Conservation (phyloP, 2,329 filamentous ascomycete genomes). For the Kalmusia sp. region DNA sequence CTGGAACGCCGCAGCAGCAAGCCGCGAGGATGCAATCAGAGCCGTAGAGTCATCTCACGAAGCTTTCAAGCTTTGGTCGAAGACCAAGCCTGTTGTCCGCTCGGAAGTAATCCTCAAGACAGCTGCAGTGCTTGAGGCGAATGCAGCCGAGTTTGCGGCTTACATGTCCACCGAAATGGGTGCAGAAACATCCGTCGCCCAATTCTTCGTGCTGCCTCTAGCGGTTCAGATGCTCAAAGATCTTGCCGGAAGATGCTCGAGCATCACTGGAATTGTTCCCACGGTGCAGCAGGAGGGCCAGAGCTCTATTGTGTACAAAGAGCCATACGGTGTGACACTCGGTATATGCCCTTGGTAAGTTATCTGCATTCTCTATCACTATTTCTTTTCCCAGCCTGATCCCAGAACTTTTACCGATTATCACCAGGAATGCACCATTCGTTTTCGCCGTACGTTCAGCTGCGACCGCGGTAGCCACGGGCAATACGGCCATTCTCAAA, state of each 20-base stretch:
- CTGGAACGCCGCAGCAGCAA: not conserved
- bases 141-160: conserved; percentile 49
- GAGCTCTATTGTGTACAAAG: conserved; percentile 8
- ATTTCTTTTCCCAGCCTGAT: too few relatives aligned
- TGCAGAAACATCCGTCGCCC: conserved; percentile 63
- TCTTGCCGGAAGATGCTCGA: conserved; percentile 40
- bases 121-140: conserved; percentile 65
- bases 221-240: conserved; percentile 29
- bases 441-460: too few relatives aligned
- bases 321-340: conserved; percentile 11
- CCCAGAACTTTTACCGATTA: too few relatives aligned
- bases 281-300: not conserved
- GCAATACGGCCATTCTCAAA: conserved; percentile 49
- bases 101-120: conserved; percentile 73
- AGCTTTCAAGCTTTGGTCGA: conserved; percentile 72
- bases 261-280: conserved; percentile 51
- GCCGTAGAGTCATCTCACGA: not conserved
- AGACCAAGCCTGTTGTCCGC: conserved; percentile 63
- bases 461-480: too few relatives aligned
- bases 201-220: conserved; percentile 58
- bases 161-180: conserved; percentile 12
- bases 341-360: conserved; percentile 12
- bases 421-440: too few relatives aligned
- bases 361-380: too few relatives aligned
- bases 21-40: not conserved